A percentile compares a stretch with the other conserved stretches of the same genome.
Conservation (phyloP, 352 stramenopile species). For the Phytophthora sp. region DNA sequence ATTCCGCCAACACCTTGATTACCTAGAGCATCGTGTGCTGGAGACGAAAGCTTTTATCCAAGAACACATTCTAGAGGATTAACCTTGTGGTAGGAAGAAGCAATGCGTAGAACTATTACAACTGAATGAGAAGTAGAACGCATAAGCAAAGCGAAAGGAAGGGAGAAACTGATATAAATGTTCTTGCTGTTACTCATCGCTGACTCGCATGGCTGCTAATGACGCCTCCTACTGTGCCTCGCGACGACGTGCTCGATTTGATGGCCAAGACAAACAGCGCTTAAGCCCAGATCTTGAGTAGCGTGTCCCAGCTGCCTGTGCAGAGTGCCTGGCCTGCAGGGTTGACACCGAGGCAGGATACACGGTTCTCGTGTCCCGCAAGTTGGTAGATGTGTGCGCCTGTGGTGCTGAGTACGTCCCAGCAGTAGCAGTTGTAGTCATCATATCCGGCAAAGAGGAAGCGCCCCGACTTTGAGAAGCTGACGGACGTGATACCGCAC, state of each 20-base stretch:
- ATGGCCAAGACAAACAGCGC: not conserved
- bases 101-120: not conserved
- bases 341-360: conserved; percentile 97
- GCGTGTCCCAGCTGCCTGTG: conserved; percentile 98
- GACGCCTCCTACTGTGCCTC: conserved; percentile 3
- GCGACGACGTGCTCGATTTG: conserved; percentile 2
- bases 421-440: conserved; percentile 98
- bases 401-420: conserved; percentile 94
- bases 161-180: conserved; percentile 32
- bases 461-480: conserved; percentile 95
- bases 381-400: conserved; percentile 92
- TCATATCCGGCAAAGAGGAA: conserved; percentile 99
- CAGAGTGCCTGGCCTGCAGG: conserved; percentile 95
- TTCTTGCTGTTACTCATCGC: conserved; percentile 13
- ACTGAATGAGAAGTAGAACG: not conserved
- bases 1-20: conserved; percentile 77
- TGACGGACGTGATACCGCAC: conserved; percentile 97
- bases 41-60: conserved; percentile 64
- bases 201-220: not conserved
- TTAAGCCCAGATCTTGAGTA: conserved; percentile 97
- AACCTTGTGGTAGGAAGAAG: not conserved
- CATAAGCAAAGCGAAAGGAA: conserved; percentile 5
- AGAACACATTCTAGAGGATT: conserved; percentile 35
- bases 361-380: conserved; percentile 95
- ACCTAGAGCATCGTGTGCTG: conserved; percentile 57